Conservation (phyloP, 495 filamentous ascomycete genomes). For the Lepidopterella palustris region DNA sequence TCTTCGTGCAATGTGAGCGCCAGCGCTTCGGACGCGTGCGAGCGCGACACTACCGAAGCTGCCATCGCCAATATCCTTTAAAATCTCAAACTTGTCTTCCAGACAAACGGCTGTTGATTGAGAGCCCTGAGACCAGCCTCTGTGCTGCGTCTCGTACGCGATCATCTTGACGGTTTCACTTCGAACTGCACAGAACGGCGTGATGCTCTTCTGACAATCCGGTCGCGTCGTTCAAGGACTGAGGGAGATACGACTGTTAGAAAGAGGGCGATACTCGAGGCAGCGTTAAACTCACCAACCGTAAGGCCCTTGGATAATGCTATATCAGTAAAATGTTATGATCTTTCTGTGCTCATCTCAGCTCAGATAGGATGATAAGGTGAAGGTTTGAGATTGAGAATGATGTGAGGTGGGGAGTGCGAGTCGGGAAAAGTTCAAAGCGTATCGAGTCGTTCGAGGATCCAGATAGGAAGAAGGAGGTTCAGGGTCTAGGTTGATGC, state of each 20-base stretch:
- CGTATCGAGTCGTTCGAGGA: conserved; percentile 22
- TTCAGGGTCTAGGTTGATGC: conserved; percentile 31
- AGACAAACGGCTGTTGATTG: conserved; percentile 27
- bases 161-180: conserved; percentile 15
- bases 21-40: conserved; percentile 82
- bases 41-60: conserved; percentile 96
- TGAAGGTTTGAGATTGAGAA: not conserved
- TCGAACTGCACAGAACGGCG: not conserved
- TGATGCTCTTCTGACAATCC: not conserved
- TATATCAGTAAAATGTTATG: not conserved
- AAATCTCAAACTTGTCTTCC: conserved; percentile 82
- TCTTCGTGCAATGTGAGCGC: conserved; percentile 78
- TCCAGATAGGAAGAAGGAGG: conserved; percentile 22
- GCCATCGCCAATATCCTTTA: conserved; percentile 98
- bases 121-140: conserved; percentile 30
- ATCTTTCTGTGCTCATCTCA: conserved; percentile 2
- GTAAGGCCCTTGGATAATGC: not conserved
- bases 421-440: conserved; percentile 14
- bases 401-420: not conserved
- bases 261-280: not conserved
- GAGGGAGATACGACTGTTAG: not conserved
- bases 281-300: not conserved
- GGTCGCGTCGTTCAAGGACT: not conserved
- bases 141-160: conserved; percentile 33
- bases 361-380: conserved; percentile 1